Evolutionary conservation across 169 alveolate genomes (phyloP).

Genomic region (Babesia caballi): DNA sequence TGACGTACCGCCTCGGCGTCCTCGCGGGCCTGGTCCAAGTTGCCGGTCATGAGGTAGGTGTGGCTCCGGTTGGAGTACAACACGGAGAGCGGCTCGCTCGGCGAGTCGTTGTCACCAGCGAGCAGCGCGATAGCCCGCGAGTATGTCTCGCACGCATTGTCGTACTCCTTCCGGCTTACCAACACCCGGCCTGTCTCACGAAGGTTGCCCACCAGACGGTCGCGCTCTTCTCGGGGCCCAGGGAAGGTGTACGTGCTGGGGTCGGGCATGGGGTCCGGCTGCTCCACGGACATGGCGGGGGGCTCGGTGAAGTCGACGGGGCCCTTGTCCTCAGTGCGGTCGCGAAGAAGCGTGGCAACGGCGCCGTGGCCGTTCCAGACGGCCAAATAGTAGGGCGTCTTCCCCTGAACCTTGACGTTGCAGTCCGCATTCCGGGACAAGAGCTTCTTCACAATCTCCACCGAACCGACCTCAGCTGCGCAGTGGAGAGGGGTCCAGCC

Average conservation of each 20-base stretch:
- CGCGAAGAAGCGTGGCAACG: constrained; percentile 20
- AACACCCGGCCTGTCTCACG: constrained; percentile 6
- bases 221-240: constrained; percentile 5
- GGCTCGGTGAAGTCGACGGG: constrained; percentile 4
- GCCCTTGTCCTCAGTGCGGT: constrained; percentile 29
- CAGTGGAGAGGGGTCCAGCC: constrained; percentile 78
- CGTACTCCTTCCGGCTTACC: constrained; percentile 6
- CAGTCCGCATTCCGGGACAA: constrained; percentile 56
- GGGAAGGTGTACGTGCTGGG: not conserved
- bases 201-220: constrained; percentile 1
- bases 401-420: constrained; percentile 51
- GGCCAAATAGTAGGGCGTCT: constrained; percentile 53
- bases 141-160: not conserved
- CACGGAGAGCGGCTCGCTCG: constrained; percentile 1
- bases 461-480: constrained; percentile 70
- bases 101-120: constrained; percentile 1
- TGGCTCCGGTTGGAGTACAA: constrained; percentile 57
- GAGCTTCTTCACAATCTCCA: constrained; percentile 57
- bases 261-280: not conserved
- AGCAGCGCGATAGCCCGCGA: constrained; percentile 7
- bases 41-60: constrained; percentile 21
- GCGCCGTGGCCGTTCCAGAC: constrained; percentile 44
- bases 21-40: constrained; percentile 9
- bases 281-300: not conserved
- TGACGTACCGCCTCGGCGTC: constrained; percentile 53